Evolutionary conservation across 176 grass and related monocot genomes (phyloP).

Genomic region (Secale cereale): DNA sequence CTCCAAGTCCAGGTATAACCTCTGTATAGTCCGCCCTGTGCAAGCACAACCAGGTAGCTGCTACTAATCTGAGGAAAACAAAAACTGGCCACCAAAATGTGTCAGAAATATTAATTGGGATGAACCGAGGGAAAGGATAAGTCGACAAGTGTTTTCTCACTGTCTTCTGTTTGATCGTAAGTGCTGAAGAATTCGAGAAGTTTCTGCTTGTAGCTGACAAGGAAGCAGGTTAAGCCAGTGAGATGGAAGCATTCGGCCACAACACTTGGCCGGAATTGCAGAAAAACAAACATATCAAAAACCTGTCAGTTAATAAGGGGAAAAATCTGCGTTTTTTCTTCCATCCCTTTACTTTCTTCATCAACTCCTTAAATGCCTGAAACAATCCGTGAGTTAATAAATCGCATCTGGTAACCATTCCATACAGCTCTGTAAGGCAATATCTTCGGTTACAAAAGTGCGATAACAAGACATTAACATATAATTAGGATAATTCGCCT

Average conservation of each 20-base stretch:
- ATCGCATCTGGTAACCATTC: background rate
- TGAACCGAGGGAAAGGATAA: background rate
- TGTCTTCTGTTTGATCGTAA: background rate
- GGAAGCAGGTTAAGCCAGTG: background rate
- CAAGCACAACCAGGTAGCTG: constrained; percentile 35
- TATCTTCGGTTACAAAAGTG: background rate
- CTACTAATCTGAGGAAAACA: constrained; percentile 37
- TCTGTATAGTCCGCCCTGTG: background rate
- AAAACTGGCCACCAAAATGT: constrained; percentile 34
- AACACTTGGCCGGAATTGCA: constrained; percentile 1
- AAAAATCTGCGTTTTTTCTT: background rate
- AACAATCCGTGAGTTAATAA: constrained; percentile 7
- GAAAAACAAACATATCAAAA: constrained; percentile 4
- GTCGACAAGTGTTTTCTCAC: constrained; percentile 24
- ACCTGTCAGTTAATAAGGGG: background rate
- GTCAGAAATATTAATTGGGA: constrained; percentile 5
- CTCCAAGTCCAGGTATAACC: background rate
- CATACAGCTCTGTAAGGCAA: background rate
- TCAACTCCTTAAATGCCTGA: constrained; percentile 36
- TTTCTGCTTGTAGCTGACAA: constrained; percentile 25
- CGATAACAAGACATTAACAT: constrained; percentile 2
- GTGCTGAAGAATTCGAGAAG: constrained; percentile 17
- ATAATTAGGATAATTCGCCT: background rate
- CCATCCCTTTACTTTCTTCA: constrained; percentile 29
- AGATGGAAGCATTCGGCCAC: background rate